phyloP scores from a whole-genome alignment of 1,284 basidiomycete species.

The Chalciporus piperatoides region DNA sequence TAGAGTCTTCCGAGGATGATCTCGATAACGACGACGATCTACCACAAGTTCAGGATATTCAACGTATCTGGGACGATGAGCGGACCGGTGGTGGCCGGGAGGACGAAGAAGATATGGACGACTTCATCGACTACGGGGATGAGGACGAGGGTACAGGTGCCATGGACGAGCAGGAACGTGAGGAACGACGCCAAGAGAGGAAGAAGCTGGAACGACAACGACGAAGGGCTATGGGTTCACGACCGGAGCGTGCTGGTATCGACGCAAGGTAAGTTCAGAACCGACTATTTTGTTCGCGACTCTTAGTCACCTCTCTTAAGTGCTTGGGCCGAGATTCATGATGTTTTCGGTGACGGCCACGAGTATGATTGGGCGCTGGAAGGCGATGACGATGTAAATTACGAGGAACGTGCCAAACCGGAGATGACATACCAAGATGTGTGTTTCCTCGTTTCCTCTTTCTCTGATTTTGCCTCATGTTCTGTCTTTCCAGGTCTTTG shows the following conservation, averaged over 20 bases:
- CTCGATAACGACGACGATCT: slow-evolving; percentile 58
- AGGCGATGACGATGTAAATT: slow-evolving; percentile 66
- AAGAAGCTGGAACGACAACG: slow-evolving; percentile 62
- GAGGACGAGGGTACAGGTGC: slow-evolving; percentile 69
- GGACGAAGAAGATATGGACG: slow-evolving; percentile 75
- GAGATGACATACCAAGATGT: slow-evolving; percentile 91
- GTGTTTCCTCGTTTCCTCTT: slow-evolving; percentile 32
- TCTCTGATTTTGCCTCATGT: slow-evolving; percentile 10
- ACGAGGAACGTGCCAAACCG: slow-evolving; percentile 57
- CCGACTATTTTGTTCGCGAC: slow-evolving; percentile 11
- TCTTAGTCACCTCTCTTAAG: slow-evolving; percentile 42
- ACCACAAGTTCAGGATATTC: slow-evolving; percentile 63
- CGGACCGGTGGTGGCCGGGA: slow-evolving; percentile 57
- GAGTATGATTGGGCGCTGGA: slow-evolving; percentile 95
- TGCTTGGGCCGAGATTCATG: slow-evolving; percentile 95
- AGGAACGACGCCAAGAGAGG: slow-evolving; percentile 67
- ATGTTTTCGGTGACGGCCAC: slow-evolving; percentile 95
- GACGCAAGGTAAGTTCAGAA: slow-evolving; percentile 71
- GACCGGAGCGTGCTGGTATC: slow-evolving; percentile 81
- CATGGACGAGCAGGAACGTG: slow-evolving; percentile 71
- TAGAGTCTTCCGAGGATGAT: slow-evolving; percentile 72
- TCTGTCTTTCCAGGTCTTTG: slow-evolving; percentile 76
- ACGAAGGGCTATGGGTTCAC: slow-evolving; percentile 56
- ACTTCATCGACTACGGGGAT: slow-evolving; percentile 93
- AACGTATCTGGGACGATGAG: slow-evolving; percentile 85